A percentile compares a stretch with the other conserved stretches of the same genome.
These are phyloP conservation scores for Eucalyptus brandiana DNA, from an alignment of 345 rosid genomes.

Conservation along the genomic window DNA sequence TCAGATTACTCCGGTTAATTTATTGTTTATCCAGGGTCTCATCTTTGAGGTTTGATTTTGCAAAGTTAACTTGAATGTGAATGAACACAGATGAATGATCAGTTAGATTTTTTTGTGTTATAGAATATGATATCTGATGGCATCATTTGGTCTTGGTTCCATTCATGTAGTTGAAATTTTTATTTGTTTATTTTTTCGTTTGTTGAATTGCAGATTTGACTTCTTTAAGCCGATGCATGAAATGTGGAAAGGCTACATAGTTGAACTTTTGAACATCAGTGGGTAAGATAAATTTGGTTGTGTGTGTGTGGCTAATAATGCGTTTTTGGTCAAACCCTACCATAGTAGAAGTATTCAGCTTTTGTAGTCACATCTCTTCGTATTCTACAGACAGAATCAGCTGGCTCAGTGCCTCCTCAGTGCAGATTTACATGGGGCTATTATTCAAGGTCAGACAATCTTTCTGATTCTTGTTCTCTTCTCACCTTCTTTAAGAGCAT, in stretches of 20 bases:
- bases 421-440: constrained; percentile 68
- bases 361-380: not conserved
- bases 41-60: not conserved
- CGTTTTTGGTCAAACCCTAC: not conserved
- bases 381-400: constrained; percentile 40
- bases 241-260: constrained; percentile 31
- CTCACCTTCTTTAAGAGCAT: not conserved
- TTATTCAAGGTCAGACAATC: constrained; percentile 32
- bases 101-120: not conserved
- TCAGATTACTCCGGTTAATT: not conserved
- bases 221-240: constrained; percentile 30
- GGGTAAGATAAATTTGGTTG: constrained; percentile 4
- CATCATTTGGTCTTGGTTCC: not conserved
- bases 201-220: constrained; percentile 16
- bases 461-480: not conserved
- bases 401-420: constrained; percentile 27
- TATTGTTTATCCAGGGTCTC: not conserved
- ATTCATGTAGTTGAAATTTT: not conserved
- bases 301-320: not conserved
- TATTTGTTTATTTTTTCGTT: not conserved
- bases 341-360: not conserved
- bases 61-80: not conserved
- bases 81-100: not conserved
- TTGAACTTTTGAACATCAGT: constrained; percentile 6
- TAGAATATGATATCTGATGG: not conserved